Base-by-base conservation (phyloP, 805 yeast species). In the Zygotorulaspora danielsina region DNA sequence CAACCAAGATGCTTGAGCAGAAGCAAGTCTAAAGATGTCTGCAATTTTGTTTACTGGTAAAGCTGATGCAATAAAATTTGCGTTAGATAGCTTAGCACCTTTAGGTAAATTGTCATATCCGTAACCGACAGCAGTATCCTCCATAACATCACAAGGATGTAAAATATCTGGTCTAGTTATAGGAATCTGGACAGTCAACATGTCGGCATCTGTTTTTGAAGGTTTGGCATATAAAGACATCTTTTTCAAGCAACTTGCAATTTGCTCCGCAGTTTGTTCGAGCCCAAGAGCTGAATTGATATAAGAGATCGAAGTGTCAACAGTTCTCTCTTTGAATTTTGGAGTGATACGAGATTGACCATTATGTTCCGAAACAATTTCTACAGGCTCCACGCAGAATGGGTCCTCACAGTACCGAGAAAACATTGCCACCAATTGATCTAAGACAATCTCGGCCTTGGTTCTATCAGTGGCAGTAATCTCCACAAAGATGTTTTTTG, bases 121-220 rank as follows among this genome's bases (percentile, higher is more conserved):
- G 61, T 87, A 93, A 20, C 87, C 94, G 59, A 93, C 83, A 34
- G 96, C 98, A 34, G 90, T 96, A 65, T 93, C 99, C 67, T 93
- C 99, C 95, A 93, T 85, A 51, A 93, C 81, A 67, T 93, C 99
- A 73, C 97, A 90, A 63, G 87, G 95, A 66, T 93, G 99, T 57
- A 93, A 73, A 46, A 93, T 76, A 66, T 93, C 99, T 8, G 97
- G 81, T 71, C 99, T 84, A 26, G 98, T 93, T 56, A 86, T 81
- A 48, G 99, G 99, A 44, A 93, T 78, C 26, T 66, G 61, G 41
- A 88, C 89, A 37, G 78, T 77, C 36, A 85, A 59, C 27, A 76
- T 59, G 29, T 62, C 62, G 21, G 59, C 36, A 27, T 59, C 52
- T 6, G 66, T 54, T 3, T 64, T 46, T 3, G 81, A 68, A 21